Conservation (phyloP, 1,139 yeast genomes). For the Kurtzmaniella quercitrusa region DNA sequence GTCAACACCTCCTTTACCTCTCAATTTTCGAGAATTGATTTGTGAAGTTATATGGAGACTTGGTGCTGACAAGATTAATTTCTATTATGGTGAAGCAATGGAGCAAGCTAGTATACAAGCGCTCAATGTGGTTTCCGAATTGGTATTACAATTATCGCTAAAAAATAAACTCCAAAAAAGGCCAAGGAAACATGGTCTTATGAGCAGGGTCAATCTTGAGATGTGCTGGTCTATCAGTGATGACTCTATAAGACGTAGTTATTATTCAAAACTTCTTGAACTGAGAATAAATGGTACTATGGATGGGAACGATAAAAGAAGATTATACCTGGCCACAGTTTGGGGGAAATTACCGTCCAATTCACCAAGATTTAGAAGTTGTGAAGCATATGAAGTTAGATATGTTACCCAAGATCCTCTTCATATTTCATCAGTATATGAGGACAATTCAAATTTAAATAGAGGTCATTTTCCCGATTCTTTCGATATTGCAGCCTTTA, state of each 20-base stretch:
- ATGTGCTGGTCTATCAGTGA: slow-evolving; percentile 34
- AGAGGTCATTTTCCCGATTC: neutral
- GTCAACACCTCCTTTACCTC: slow-evolving; percentile 14
- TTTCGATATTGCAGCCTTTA: neutral
- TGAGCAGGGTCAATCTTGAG: slow-evolving; percentile 16
- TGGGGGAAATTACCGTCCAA: slow-evolving; percentile 21
- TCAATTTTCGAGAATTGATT: slow-evolving; percentile 7
- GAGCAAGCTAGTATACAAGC: slow-evolving; percentile 26
- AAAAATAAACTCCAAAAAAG: neutral
- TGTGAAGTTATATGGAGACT: neutral
- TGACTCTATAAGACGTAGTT: slow-evolving; percentile 21
- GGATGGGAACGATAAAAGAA: slow-evolving; percentile 7
- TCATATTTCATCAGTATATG: neutral
- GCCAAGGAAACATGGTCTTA: neutral
- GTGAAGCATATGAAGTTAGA: slow-evolving; percentile 11
- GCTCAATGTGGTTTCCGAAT: slow-evolving; percentile 18
- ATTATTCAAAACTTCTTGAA: slow-evolving; percentile 10
- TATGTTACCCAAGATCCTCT: neutral
- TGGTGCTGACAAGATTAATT: slow-evolving; percentile 14
- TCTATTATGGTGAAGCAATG: slow-evolving; percentile 29
- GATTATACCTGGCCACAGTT: slow-evolving; percentile 13
- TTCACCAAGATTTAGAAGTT: slow-evolving; percentile 21
- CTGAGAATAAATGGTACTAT: neutral
- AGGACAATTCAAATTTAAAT: neutral
- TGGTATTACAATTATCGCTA: slow-evolving; percentile 13